These are phyloP conservation scores for Chloropicon primus DNA, from an alignment of 139 green algal species.

Conservation along the genomic window DNA sequence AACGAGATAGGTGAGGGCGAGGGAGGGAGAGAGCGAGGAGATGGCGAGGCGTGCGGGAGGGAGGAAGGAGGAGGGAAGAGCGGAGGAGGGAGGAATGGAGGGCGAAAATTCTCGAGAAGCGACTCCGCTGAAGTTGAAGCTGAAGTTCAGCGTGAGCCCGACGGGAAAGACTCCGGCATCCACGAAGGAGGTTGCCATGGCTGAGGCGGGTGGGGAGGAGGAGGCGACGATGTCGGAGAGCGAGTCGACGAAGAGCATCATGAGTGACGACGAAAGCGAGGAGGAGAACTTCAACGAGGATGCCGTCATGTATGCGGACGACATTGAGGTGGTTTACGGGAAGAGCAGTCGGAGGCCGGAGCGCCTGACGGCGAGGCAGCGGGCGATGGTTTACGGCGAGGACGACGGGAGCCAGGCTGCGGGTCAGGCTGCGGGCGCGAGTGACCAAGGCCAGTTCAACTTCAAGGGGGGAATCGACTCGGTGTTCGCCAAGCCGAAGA, in stretches of 20 bases:
- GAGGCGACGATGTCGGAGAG: neutral
- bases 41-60: no score
- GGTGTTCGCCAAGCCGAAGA: neutral
- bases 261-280: neutral
- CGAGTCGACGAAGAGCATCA: neutral
- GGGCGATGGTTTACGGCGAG: neutral
- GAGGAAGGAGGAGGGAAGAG: no score
- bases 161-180: no score
- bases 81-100: neutral
- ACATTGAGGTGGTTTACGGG: neutral
- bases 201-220: conserved; percentile 1
- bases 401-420: neutral
- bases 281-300: neutral
- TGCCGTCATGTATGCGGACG: neutral
- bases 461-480: neutral
- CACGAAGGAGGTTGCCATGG: neutral
- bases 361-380: neutral
- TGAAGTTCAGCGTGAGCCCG: neutral
- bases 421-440: no score
- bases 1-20: no score
- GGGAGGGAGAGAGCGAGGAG: no score
- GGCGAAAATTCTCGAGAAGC: neutral
- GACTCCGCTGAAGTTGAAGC: neutral
- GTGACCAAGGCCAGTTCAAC: no score
- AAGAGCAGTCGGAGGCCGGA: neutral